phyloP scores from a whole-genome alignment of 2,329 filamentous ascomycete genomes.

The Ophiostoma triangulosporum region DNA sequence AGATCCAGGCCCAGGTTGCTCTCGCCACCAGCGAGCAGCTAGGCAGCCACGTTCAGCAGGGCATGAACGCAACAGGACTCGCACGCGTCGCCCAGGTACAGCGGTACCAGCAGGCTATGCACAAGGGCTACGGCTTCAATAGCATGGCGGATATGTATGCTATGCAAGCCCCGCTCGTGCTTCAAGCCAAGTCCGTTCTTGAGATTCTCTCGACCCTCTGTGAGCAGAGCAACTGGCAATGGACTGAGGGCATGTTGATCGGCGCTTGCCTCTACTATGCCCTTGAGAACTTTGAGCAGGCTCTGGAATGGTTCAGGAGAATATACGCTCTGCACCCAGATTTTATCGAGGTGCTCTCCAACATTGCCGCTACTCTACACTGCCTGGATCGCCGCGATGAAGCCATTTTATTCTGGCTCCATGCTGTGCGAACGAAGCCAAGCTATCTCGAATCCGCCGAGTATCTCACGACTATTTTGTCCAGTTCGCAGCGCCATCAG shows the following conservation, averaged over 20 bases:
- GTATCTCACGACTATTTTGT: slow-evolving; percentile 79
- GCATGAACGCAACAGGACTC: not conserved
- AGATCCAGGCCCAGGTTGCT: not conserved
- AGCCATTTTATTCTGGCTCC: slow-evolving; percentile 74
- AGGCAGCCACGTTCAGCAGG: not conserved
- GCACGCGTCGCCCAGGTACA: slow-evolving; percentile 12
- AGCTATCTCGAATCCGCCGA: slow-evolving; percentile 91
- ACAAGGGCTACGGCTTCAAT: slow-evolving; percentile 9
- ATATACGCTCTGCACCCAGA: slow-evolving; percentile 41
- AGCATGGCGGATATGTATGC: slow-evolving; percentile 19
- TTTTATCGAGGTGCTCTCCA: slow-evolving; percentile 87
- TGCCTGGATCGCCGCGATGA: slow-evolving; percentile 71
- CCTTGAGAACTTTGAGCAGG: slow-evolving; percentile 68
- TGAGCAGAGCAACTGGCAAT: slow-evolving; percentile 69
- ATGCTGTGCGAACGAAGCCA: slow-evolving; percentile 69
- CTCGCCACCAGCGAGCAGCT: slow-evolving; percentile 1
- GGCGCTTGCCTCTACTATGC: slow-evolving; percentile 88
- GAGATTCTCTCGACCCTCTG: slow-evolving; percentile 62
- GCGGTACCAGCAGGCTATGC: slow-evolving; percentile 8
- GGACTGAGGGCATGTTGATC: slow-evolving; percentile 85
- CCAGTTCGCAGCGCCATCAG: slow-evolving; percentile 62
- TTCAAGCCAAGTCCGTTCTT: slow-evolving; percentile 52
- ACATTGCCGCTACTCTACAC: slow-evolving; percentile 78
- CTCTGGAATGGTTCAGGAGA: slow-evolving; percentile 59
- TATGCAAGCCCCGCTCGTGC: slow-evolving; percentile 22